These are phyloP conservation scores for Globisporangium megalacanthum DNA, from an alignment of 352 stramenopile species.

Conservation along the genomic window DNA sequence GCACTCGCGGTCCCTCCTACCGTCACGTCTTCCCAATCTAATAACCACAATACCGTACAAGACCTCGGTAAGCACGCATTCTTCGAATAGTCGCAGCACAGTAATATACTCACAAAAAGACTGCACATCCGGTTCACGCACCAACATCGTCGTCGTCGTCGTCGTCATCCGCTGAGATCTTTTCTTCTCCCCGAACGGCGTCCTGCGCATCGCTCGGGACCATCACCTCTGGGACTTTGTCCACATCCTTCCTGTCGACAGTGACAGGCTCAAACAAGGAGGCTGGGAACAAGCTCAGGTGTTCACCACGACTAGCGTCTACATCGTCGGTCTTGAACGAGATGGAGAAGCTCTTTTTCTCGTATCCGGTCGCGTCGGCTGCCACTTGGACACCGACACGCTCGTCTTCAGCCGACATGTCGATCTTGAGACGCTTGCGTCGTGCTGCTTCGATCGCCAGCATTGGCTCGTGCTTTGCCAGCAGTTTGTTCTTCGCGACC, in stretches of 20 bases:
- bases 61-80: no score
- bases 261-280: slow-evolving; percentile 17
- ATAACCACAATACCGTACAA: not conserved
- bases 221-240: not conserved
- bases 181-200: not conserved
- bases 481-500: slow-evolving; percentile 32
- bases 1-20: no score
- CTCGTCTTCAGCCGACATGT: not conserved
- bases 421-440: slow-evolving; percentile 17
- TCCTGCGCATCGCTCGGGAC: not conserved
- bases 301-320: slow-evolving; percentile 13
- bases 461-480: slow-evolving; percentile 32
- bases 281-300: slow-evolving; percentile 29
- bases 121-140: slow-evolving; percentile 1
- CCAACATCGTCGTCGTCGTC: slow-evolving; percentile 5
- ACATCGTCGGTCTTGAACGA: slow-evolving; percentile 44
- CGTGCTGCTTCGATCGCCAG: slow-evolving; percentile 43
- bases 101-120: not conserved
- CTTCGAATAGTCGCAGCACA: not conserved
- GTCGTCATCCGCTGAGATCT: not conserved
- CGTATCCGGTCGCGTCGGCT: slow-evolving; percentile 4
- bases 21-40: slow-evolving; percentile 30
- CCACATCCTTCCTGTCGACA: not conserved
- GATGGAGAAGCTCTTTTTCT: slow-evolving; percentile 25
- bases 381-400: not conserved